Percentiles rank a stretch among this genome's conserved stretches.
phyloP scores from a whole-genome alignment of 441 rosid genomes.

The Hura crepitans region DNA sequence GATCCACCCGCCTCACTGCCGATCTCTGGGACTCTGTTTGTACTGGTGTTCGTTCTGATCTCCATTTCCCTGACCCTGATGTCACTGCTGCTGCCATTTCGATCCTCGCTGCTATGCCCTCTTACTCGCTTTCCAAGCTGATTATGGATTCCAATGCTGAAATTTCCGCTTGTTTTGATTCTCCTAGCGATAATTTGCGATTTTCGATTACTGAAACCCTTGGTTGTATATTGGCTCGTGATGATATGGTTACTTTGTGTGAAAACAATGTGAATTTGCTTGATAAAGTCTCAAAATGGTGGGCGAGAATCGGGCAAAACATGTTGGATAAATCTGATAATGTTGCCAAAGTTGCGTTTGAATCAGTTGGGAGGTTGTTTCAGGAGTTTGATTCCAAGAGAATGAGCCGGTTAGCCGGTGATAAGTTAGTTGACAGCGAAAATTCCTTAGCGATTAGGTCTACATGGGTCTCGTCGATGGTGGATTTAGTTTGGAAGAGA shows the following conservation, averaged over 20 bases:
- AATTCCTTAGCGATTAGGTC: slow-evolving; percentile 88
- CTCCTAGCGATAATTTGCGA: slow-evolving; percentile 64
- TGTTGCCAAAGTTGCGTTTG: slow-evolving; percentile 89
- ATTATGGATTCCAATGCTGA: slow-evolving; percentile 67
- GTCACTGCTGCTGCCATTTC: slow-evolving; percentile 91
- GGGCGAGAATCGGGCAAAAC: slow-evolving; percentile 77
- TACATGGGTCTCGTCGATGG: slow-evolving; percentile 86
- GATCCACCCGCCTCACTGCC: slow-evolving; percentile 87
- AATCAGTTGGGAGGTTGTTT: slow-evolving; percentile 86
- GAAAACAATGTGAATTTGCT: slow-evolving; percentile 78
- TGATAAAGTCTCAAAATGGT: slow-evolving; percentile 86
- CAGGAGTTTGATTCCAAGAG: slow-evolving; percentile 90
- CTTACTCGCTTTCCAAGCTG: slow-evolving; percentile 70
- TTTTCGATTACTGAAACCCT: slow-evolving; percentile 88
- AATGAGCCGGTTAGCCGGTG: slow-evolving; percentile 92
- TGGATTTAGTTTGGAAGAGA: slow-evolving; percentile 80
- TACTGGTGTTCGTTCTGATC: slow-evolving; percentile 70
- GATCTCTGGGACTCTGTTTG: slow-evolving; percentile 97
- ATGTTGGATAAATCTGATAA: slow-evolving; percentile 82
- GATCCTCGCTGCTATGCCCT: slow-evolving; percentile 84
- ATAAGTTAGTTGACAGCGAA: slow-evolving; percentile 91
- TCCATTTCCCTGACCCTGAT: slow-evolving; percentile 92
- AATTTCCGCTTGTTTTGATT: slow-evolving; percentile 80
- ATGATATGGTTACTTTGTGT: slow-evolving; percentile 82
- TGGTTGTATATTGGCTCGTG: slow-evolving; percentile 88